These are phyloP conservation scores for Phytophthora crassamura DNA, from an alignment of 352 stramenopile genomes.

Conservation along the genomic window DNA sequence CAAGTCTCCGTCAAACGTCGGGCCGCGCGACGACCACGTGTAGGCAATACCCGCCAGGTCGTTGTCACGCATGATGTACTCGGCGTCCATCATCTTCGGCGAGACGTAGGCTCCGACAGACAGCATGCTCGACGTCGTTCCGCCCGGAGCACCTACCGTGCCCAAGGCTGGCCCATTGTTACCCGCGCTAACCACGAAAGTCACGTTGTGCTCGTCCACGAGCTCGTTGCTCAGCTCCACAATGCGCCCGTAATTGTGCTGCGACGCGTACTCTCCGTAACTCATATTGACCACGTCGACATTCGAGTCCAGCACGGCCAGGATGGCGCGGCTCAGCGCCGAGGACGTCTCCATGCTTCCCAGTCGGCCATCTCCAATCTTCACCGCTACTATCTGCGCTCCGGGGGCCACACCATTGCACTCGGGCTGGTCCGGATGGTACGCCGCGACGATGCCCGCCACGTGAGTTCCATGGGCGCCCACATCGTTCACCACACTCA, in stretches of 20 bases:
- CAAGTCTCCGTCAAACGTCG: constrained; percentile 91
- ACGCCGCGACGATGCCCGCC: constrained; percentile 93
- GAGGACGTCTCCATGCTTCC: constrained; percentile 95
- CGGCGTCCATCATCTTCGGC: constrained; percentile 92
- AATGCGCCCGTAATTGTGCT: constrained; percentile 91
- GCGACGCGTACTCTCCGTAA: constrained; percentile 93
- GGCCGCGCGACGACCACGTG: constrained; percentile 93
- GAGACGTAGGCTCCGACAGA: constrained; percentile 96
- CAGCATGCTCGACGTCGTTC: constrained; percentile 90
- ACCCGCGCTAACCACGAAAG: constrained; percentile 94
- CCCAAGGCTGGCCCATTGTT: constrained; percentile 97
- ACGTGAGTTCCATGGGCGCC: constrained; percentile 97
- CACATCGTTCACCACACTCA: constrained; percentile 94
- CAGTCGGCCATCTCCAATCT: constrained; percentile 95
- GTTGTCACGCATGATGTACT: constrained; percentile 90
- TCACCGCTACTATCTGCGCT: constrained; percentile 93
- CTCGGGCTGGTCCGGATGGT: constrained; percentile 85
- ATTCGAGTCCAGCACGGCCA: constrained; percentile 87
- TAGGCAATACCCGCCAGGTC: constrained; percentile 78
- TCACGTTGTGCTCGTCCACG: constrained; percentile 92
- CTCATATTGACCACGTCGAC: constrained; percentile 98
- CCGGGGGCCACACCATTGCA: constrained; percentile 94
- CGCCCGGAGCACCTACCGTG: constrained; percentile 93
- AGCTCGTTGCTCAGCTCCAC: constrained; percentile 91
- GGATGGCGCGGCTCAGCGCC: constrained; percentile 90